phyloP scores from a whole-genome alignment of 352 stramenopile genomes.

The Thalassiosira mediterranea region DNA sequence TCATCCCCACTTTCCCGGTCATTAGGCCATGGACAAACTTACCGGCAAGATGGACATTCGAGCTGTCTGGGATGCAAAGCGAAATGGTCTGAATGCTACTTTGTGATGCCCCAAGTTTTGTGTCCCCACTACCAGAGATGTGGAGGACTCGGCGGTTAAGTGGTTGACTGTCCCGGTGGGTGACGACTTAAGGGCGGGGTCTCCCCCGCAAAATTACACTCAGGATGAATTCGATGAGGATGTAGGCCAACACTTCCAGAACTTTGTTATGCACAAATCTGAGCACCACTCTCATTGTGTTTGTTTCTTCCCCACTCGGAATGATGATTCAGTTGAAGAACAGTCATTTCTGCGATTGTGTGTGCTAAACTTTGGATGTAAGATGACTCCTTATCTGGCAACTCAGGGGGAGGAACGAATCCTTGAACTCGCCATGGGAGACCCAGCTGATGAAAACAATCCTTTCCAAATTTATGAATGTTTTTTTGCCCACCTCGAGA shows the following conservation, averaged over 20 bases:
- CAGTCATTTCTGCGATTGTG: constrained; percentile 18
- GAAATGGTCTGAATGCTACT: constrained; percentile 28
- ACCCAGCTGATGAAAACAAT: constrained; percentile 17
- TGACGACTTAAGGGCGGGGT: constrained; percentile 22
- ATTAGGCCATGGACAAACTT: constrained; percentile 6
- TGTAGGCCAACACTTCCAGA: constrained; percentile 40
- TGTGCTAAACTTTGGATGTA: constrained; percentile 32
- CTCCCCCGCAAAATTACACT: constrained; percentile 31
- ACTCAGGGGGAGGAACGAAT: constrained; percentile 20
- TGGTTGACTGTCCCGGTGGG: constrained; percentile 25
- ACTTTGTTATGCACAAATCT: constrained; percentile 11
- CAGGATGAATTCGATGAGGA: constrained; percentile 27
- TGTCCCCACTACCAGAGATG: constrained; percentile 16
- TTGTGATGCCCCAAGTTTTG: constrained; percentile 31
- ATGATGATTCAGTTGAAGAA: constrained; percentile 12
- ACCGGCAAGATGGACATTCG: constrained; percentile 18
- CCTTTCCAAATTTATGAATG: constrained; percentile 31
- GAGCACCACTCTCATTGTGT: constrained; percentile 22
- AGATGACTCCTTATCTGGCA: constrained; percentile 25
- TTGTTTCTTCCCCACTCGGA: constrained; percentile 13
- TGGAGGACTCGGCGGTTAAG: constrained; percentile 33
- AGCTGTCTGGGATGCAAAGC: constrained; percentile 34
- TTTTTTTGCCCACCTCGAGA: constrained; percentile 37
- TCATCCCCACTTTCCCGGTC: constrained; percentile 29
- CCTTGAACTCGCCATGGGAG: constrained; percentile 14